Conservation (phyloP, 164 flowering plant genomes). For the Stephania yunnanensis region DNA sequence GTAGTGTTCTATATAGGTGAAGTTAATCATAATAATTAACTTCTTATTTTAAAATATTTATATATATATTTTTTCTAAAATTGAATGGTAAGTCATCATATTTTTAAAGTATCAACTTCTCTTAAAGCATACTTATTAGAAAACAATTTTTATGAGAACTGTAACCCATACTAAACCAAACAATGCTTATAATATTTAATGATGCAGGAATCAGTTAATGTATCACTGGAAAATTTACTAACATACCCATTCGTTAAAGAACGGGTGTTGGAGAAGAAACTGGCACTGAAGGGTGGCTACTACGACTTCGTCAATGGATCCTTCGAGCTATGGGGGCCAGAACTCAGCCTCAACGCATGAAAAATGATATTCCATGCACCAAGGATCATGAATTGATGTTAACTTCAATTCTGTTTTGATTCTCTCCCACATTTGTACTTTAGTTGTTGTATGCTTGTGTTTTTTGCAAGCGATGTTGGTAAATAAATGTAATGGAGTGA, state of each 20-base stretch:
- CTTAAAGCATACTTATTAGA: too few species aligned
- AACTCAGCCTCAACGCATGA: constrained; percentile 57
- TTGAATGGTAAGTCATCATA: too few species aligned
- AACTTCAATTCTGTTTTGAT: background rate
- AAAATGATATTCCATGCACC: background rate
- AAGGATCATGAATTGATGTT: background rate
- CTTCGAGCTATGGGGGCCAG: constrained; percentile 77
- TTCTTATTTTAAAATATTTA: too few species aligned
- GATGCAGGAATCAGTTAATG: constrained; percentile 92
- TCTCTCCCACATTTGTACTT: background rate
- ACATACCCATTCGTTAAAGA: constrained; percentile 90
- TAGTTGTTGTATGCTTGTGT: background rate
- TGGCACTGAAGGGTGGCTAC: constrained; percentile 82
- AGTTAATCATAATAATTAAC: too few species aligned
- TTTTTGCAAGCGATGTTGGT: background rate
- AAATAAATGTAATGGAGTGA: background rate
- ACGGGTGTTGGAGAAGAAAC: constrained; percentile 64
- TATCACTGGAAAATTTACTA: constrained; percentile 69
- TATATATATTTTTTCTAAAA: too few species aligned
- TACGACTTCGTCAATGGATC: constrained; percentile 76
- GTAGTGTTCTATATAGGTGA: too few species aligned
- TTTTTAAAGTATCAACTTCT: background rate
- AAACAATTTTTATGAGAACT: background rate
- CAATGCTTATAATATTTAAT: background rate
- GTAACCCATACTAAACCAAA: background rate